Conservation (phyloP, 768 basidiomycete genomes). For the Fomitopsis serialis region DNA sequence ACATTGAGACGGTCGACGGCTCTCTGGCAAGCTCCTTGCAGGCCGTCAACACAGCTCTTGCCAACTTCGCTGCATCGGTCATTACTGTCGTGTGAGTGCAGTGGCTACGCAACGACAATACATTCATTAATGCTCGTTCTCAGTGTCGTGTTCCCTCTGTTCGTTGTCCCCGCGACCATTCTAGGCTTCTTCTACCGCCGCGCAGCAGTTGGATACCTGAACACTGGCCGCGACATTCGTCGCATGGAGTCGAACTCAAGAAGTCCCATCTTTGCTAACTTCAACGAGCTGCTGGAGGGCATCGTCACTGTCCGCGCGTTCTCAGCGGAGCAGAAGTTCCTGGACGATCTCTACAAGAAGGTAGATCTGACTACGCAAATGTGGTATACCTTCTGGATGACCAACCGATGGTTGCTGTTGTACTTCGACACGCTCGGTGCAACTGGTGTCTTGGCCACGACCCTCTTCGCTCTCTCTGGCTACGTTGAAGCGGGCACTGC, state of each 20-base stretch:
- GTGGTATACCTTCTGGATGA: conserved; percentile 91
- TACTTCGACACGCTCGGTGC: conserved; percentile 80
- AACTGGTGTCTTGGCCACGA: conserved; percentile 67
- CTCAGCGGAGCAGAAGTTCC: conserved; percentile 72
- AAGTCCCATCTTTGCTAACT: conserved; percentile 81
- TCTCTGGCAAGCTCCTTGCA: conserved; percentile 65
- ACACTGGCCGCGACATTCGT: conserved; percentile 78
- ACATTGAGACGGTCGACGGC: conserved; percentile 83
- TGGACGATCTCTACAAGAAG: conserved; percentile 67
- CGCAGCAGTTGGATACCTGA: conserved; percentile 67
- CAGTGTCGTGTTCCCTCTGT: conserved; percentile 73
- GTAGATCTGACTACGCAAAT: conserved; percentile 80
- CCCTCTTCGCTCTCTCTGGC: conserved; percentile 66
- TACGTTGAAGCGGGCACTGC: conserved; percentile 56
- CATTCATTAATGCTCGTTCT: conserved; percentile 10
- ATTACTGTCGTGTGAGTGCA: conserved; percentile 58
- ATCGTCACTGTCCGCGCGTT: conserved; percentile 94
- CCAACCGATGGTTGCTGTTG: conserved; percentile 78
- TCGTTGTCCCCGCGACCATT: conserved; percentile 70
- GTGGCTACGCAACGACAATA: conserved; percentile 7
- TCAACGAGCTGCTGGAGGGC: conserved; percentile 78
- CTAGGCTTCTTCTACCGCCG: conserved; percentile 72
- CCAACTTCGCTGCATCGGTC: conserved; percentile 72
- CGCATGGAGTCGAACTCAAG: conserved; percentile 89
- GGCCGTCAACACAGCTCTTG: conserved; percentile 72